Percentiles rank a stretch among this genome's conserved stretches.
These are phyloP conservation scores for Botrytis galanthina DNA, from an alignment of 2,329 filamentous ascomycete genomes.

Conservation along the genomic window DNA sequence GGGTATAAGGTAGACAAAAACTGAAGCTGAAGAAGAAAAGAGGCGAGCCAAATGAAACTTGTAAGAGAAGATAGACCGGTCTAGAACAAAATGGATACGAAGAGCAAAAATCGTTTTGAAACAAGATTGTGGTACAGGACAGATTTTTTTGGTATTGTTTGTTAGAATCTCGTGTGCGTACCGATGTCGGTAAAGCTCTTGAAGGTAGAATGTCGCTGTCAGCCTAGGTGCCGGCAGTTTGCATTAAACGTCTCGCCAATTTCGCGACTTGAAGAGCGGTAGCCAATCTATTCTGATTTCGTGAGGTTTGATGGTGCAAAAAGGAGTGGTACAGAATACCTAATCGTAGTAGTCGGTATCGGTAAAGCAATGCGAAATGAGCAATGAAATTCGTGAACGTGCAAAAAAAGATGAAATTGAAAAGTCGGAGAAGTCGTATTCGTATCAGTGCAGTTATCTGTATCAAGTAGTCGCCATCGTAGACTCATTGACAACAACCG, in stretches of 20 bases:
- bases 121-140: conserved; percentile 3
- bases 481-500: background rate
- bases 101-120: background rate
- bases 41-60: background rate
- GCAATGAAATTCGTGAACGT: conserved; percentile 7
- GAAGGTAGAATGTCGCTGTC: background rate
- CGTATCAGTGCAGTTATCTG: background rate
- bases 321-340: background rate
- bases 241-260: background rate
- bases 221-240: background rate
- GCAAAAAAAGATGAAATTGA: background rate
- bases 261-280: background rate
- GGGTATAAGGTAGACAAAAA: background rate
- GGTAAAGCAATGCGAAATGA: background rate
- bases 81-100: conserved; percentile 4
- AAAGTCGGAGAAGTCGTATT: background rate
- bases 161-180: background rate
- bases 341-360: background rate
- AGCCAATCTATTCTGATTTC: background rate
- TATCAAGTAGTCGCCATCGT: background rate
- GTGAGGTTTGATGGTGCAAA: background rate
- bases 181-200: background rate
- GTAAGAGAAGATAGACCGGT: background rate
- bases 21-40: background rate
- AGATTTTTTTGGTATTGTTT: background rate